Evolutionary conservation across 176 grass and related monocot genomes (phyloP), one percentile per base, ranked within the genome.

Genomic region (Tuctoria greenei): DNA sequence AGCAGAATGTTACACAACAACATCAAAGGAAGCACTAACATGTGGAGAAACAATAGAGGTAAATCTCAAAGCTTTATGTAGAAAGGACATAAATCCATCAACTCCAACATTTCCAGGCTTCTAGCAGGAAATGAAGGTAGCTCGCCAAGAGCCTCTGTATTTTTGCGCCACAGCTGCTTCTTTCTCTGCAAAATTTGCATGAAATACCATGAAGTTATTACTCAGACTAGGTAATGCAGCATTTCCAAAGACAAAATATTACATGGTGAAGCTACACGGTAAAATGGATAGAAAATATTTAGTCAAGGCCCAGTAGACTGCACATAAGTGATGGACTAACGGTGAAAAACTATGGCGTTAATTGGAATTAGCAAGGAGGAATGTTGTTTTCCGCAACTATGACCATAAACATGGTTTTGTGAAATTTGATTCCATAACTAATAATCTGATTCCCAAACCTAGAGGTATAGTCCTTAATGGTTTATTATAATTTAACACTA

Each of bases 111-210:
- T 45, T 57, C 67, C 42, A 67, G 35, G 52, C 80, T 87, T 79
- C 80, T 87, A 87, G 61, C 36, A 36, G 52, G 80, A 50, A 62
- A 52, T 66, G 58, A 78, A 82, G 56, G 50, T 73, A 54, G 43
- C 51, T 54, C 46, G 61, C 85, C 68, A 79, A 67, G 79, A 79
- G 42, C 68, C 68, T 69, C 74, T 54, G 74, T 62, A 79, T 54
- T 83, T 87, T 37, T 83, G 68, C 43, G 62, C 74, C 61, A 83
- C 43, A 23, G 67, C 46, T 72, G 51, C 51, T 73, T 66, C 67
- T 72, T 82, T 73, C 61, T 78, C 79, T 87, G 79, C 74, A 82
- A 62, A 73, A 61, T 83, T 83, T 63, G 8, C 12, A 71, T 16
- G 24, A 15, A 45, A 0, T 28, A 68, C 65, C 15, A 6, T 73